These are phyloP conservation scores for Dictyostelium discoideum DNA, from an alignment of 78 protist genomes.

Conservation along the genomic window DNA sequence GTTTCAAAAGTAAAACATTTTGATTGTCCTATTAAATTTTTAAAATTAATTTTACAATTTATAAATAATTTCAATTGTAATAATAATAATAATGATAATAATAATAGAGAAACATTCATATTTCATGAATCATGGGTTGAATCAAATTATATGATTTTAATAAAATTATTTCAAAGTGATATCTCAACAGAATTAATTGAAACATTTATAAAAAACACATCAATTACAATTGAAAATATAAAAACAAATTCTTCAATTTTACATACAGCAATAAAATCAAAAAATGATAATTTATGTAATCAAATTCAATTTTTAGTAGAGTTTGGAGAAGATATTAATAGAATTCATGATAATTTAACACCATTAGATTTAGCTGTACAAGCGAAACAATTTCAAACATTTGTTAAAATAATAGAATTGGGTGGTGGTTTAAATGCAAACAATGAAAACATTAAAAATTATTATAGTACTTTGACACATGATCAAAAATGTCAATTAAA, in stretches of 20 bases:
- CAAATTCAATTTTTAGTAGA: neutral
- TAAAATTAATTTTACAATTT: neutral
- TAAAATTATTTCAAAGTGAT: neutral
- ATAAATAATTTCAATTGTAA: neutral
- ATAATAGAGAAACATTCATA: neutral
- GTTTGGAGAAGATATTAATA: neutral
- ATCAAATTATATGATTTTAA: neutral
- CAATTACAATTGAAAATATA: neutral
- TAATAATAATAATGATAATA: neutral
- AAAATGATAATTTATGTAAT: neutral
- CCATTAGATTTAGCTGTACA: neutral
- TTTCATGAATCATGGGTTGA: neutral
- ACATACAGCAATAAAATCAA: neutral
- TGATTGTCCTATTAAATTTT: neutral
- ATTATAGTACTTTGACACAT: neutral
- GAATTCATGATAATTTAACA: neutral
- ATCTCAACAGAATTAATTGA: neutral
- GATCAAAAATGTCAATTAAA: neutral
- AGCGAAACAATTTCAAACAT: neutral
- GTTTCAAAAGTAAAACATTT: neutral
- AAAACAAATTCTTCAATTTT: neutral
- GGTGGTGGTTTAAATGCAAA: neutral
- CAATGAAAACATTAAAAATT: neutral
- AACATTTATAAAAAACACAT: neutral
- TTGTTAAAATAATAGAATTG: neutral